These are phyloP conservation scores for Moesziomyces parantarcticus DNA, from an alignment of 1,284 basidiomycete genomes.

Conservation along the genomic window DNA sequence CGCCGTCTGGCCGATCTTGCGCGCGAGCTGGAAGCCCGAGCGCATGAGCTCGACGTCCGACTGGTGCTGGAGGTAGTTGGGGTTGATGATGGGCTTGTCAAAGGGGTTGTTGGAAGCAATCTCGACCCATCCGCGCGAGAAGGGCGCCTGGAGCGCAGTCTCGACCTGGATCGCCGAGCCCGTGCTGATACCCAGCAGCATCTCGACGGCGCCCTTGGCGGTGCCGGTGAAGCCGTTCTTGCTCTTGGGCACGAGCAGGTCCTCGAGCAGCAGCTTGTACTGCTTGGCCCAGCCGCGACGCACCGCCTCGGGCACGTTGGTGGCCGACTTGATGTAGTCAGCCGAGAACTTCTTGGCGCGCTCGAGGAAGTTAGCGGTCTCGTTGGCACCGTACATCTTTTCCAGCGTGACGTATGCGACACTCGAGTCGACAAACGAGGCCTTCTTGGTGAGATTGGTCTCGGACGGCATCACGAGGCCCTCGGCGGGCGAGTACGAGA, in stretches of 20 bases:
- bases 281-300: slow-evolving; percentile 46
- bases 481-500: slow-evolving; percentile 43
- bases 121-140: slow-evolving; percentile 60
- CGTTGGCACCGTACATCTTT: slow-evolving; percentile 46
- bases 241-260: slow-evolving; percentile 24
- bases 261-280: slow-evolving; percentile 44
- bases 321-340: slow-evolving; percentile 43
- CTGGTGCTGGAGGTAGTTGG: slow-evolving; percentile 53
- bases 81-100: slow-evolving; percentile 53
- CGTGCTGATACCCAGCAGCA: slow-evolving; percentile 53
- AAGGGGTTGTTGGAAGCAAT: slow-evolving; percentile 51
- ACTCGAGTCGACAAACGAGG: slow-evolving; percentile 55
- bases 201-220: slow-evolving; percentile 53
- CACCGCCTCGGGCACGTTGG: slow-evolving; percentile 39
- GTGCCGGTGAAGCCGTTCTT: slow-evolving; percentile 32
- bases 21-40: slow-evolving; percentile 51
- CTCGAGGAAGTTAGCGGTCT: slow-evolving; percentile 33
- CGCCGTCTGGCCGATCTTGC: slow-evolving; percentile 40
- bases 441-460: slow-evolving; percentile 38
- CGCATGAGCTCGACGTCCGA: slow-evolving; percentile 55
- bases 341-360: slow-evolving; percentile 30
- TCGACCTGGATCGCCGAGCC: slow-evolving; percentile 46
- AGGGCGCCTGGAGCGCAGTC: slow-evolving; percentile 58
- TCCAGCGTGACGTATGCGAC: slow-evolving; percentile 57
- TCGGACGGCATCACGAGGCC: slow-evolving; percentile 25